phyloP scores from a whole-genome alignment of 805 yeast species.

The Saturnispora diversa region DNA sequence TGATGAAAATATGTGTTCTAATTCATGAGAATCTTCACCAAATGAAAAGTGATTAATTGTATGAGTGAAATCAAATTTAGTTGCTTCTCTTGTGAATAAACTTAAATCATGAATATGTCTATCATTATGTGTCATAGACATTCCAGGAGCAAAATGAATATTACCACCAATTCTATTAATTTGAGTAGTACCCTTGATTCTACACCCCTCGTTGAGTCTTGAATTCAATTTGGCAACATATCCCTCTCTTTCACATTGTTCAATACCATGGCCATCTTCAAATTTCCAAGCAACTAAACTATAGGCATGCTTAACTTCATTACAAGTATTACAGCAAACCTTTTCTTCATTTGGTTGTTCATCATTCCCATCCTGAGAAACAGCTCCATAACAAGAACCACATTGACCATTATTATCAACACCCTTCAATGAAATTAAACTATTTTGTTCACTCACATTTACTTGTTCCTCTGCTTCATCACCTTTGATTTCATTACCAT shows the following conservation, averaged over 20 bases:
- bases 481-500: slow-evolving; percentile 40
- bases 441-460: slow-evolving; percentile 32
- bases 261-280: slow-evolving; percentile 77
- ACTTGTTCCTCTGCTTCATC: slow-evolving; percentile 34
- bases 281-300: slow-evolving; percentile 78
- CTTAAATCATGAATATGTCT: slow-evolving; percentile 83
- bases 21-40: slow-evolving; percentile 46
- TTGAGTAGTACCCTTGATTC: slow-evolving; percentile 68
- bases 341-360: slow-evolving; percentile 32
- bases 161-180: slow-evolving; percentile 85
- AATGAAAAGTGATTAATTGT: slow-evolving; percentile 73
- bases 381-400: slow-evolving; percentile 88
- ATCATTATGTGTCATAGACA: slow-evolving; percentile 49
- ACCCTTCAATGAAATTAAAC: slow-evolving; percentile 12
- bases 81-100: slow-evolving; percentile 47
- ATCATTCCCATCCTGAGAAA: slow-evolving; percentile 46
- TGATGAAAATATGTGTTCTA: slow-evolving; percentile 9
- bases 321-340: slow-evolving; percentile 80
- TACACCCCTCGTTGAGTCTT: slow-evolving; percentile 76
- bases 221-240: slow-evolving; percentile 57
- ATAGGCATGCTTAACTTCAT: slow-evolving; percentile 72
- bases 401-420: slow-evolving; percentile 42
- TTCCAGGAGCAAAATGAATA: slow-evolving; percentile 94
- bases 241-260: slow-evolving; percentile 87
- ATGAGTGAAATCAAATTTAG: slow-evolving; percentile 70